These are phyloP conservation scores for Xylaria telfairii DNA, from an alignment of 495 filamentous ascomycete genomes.

Conservation along the genomic window DNA sequence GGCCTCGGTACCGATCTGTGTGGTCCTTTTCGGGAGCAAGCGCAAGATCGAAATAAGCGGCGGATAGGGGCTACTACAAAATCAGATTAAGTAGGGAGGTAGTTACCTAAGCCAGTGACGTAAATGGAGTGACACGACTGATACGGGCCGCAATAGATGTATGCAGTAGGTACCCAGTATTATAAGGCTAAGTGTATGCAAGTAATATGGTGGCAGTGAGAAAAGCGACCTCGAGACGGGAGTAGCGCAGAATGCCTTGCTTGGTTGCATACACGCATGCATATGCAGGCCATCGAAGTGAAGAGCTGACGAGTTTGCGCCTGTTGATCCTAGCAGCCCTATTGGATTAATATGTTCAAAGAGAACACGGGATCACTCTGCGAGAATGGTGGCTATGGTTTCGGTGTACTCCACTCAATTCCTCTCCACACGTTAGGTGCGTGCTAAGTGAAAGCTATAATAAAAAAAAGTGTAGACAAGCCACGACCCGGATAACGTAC, in stretches of 20 bases:
- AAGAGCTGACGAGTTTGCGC: too few species aligned
- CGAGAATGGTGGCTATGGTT: neutral
- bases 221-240: neutral
- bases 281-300: conserved; percentile 13
- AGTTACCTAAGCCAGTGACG: neutral
- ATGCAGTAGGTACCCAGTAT: neutral
- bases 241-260: neutral
- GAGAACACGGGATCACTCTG: neutral
- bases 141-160: neutral
- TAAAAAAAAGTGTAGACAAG: neutral
- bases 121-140: neutral
- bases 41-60: too few species aligned
- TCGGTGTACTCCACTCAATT: neutral
- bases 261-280: neutral
- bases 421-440: neutral
- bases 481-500: neutral
- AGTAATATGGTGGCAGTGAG: neutral
- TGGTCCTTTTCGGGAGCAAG: too few species aligned
- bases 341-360: neutral
- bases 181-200: neutral
- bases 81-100: too few species aligned
- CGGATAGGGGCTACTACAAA: too few species aligned
- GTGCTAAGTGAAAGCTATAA: neutral
- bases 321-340: too few species aligned
- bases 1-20: too few species aligned